Conservation (phyloP, 805 yeast species). For the Starmerella powellii region DNA sequence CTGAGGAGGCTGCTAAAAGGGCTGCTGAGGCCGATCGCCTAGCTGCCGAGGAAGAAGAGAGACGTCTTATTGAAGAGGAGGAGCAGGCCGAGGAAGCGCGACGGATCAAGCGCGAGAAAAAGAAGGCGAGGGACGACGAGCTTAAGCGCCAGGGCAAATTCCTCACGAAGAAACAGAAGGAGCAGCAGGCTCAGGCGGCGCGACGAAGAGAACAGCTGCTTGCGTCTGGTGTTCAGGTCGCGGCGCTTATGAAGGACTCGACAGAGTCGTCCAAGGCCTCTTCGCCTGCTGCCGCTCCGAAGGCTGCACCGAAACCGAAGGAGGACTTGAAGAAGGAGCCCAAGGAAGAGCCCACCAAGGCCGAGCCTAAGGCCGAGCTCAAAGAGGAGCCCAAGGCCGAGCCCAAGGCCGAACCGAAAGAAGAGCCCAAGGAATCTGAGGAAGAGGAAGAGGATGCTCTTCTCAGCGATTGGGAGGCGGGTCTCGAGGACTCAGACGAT, state of each 20-base stretch:
- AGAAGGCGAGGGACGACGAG: conserved; percentile 74
- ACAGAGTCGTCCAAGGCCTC: neutral
- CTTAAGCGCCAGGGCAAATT: conserved; percentile 93
- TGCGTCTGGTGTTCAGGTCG: conserved; percentile 59
- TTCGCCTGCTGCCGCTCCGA: conserved; percentile 17
- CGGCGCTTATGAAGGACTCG: conserved; percentile 65
- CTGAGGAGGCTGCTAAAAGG: conserved; percentile 64
- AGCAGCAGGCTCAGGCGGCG: conserved; percentile 73
- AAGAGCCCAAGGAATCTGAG: conserved; percentile 20
- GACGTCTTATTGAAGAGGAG: conserved; percentile 50
- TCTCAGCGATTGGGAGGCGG: conserved; percentile 79
- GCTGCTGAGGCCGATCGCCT: conserved; percentile 44
- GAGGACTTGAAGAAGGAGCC: conserved; percentile 28
- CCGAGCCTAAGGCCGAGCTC: conserved; percentile 13
- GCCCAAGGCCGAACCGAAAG: conserved; percentile 21
- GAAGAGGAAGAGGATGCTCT: conserved; percentile 44
- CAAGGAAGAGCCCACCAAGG: conserved; percentile 24
- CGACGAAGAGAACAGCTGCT: conserved; percentile 79
- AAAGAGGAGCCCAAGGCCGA: conserved; percentile 20
- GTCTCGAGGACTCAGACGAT: conserved; percentile 35
- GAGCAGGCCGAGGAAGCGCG: conserved; percentile 42
- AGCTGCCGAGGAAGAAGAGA: conserved; percentile 40
- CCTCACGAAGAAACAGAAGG: conserved; percentile 87
- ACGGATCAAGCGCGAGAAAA: conserved; percentile 69
- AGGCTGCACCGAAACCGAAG: conserved; percentile 13